A percentile compares a stretch with the other conserved stretches of the same genome.
Conservation (phyloP, 2,329 filamentous ascomycete species). For the Elsinoe arachidis region DNA sequence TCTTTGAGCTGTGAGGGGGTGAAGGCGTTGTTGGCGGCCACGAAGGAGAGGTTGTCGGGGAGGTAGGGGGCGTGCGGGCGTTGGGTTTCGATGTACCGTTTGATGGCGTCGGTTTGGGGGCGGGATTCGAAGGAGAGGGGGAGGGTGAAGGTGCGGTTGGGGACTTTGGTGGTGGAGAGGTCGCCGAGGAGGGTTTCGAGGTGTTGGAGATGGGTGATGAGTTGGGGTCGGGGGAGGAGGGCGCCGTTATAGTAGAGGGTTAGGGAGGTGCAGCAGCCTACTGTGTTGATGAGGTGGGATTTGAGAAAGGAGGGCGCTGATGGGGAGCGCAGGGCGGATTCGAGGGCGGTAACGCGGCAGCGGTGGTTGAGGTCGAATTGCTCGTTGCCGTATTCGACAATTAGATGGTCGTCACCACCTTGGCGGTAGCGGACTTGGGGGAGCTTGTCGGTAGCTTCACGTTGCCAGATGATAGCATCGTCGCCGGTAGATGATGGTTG, state of each 20-base stretch:
- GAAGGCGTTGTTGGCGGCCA: slow-evolving; percentile 48
- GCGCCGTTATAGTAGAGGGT: slow-evolving; percentile 35
- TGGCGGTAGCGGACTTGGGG: slow-evolving; percentile 30
- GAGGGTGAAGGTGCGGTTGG: slow-evolving; percentile 35
- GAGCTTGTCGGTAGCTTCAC: slow-evolving; percentile 20
- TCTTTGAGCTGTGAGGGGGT: slow-evolving; percentile 40
- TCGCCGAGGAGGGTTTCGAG: slow-evolving; percentile 37
- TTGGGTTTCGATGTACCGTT: slow-evolving; percentile 54
- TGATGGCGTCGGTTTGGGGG: slow-evolving; percentile 43
- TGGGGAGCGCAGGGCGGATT: slow-evolving; percentile 37
- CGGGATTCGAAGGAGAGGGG: slow-evolving; percentile 37
- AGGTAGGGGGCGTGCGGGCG: slow-evolving; percentile 53
- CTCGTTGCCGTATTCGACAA: slow-evolving; percentile 51
- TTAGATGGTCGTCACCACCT: slow-evolving; percentile 41
- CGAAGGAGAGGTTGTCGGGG: slow-evolving; percentile 53
- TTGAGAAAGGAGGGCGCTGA: slow-evolving; percentile 32
- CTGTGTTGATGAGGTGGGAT: slow-evolving; percentile 40
- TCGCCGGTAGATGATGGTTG: slow-evolving; percentile 21
- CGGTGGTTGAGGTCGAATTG: slow-evolving; percentile 49
- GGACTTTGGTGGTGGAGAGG: slow-evolving; percentile 33
- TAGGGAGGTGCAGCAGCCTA: slow-evolving; percentile 43
- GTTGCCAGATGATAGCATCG: slow-evolving; percentile 26
- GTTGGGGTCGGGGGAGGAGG: slow-evolving; percentile 28
- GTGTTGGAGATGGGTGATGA: slow-evolving; percentile 31
- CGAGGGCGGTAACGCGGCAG: slow-evolving; percentile 47